Evolutionary conservation across 1,139 yeast species (phyloP), one percentile per base, ranked within the genome.

Genomic region (Eremothecium coryli): DNA sequence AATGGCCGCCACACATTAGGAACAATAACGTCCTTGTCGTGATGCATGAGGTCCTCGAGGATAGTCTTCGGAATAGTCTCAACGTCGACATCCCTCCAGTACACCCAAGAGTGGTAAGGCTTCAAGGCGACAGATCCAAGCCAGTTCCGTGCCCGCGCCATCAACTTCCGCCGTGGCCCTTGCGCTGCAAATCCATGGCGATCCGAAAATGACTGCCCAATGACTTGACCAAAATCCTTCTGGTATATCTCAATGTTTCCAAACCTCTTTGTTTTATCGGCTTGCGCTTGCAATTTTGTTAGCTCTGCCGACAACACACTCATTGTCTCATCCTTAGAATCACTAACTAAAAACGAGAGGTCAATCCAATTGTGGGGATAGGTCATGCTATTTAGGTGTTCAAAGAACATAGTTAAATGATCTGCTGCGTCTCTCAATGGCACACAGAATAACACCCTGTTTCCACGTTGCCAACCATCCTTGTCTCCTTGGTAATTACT

Each of bases 1-100:
- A 84, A 63, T 1, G 95, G 95, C 48, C 95, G 70, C 95, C 95
- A 84, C 31, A 84, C 93, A 52, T 84, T 84, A 16, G 95, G 95
- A 16, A 84, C 73, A 12, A 76, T 74, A 26, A 77, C 80, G 45
- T 76, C 84, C 50, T 65, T 69, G 48, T 72, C 66, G 49, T 75
- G 81, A 41, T 66, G 68, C 82, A 76, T 76, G 41, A 76, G 56
- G 49, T 76, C 84, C 52, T 76, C 79, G 39, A 76, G 56, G 38
- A 76, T 66, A 1, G 81, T 66, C 2, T 68, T 61, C 2, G 84
- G 84, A 12, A 72, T 71, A 1, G 75, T 68, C 51, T 76, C 79
- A 3, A 76, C 79, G 50, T 76, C 84, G 4, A 76, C 80, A 57
- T 77, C 85, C 53, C 85, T 70, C 85, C 85, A 77, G 52, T 77